A percentile compares a stretch with the other conserved stretches of the same genome.
phyloP scores from a whole-genome alignment of 2,329 filamentous ascomycete species.

The Aspergillus fijiensis region DNA sequence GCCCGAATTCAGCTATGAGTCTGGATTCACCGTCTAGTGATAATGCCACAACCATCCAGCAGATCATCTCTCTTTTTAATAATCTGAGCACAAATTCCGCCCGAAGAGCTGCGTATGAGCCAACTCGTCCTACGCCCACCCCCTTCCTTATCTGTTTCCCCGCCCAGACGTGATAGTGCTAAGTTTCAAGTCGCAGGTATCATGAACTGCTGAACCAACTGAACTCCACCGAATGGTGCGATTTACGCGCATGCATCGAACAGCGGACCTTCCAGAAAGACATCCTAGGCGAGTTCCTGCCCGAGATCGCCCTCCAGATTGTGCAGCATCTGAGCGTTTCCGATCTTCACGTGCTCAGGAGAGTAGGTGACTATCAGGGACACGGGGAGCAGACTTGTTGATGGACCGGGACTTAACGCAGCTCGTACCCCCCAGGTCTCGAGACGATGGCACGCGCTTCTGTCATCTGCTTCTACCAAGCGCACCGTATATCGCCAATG shows the following conservation, averaged over 20 bases:
- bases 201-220: slow-evolving; percentile 30
- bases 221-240: slow-evolving; percentile 31
- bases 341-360: slow-evolving; percentile 31
- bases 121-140: not conserved
- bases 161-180: not conserved
- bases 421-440: slow-evolving; percentile 29
- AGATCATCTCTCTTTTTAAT: slow-evolving; percentile 23
- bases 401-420: not conserved
- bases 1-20: not conserved
- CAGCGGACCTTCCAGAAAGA: slow-evolving; percentile 31
- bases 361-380: slow-evolving; percentile 21
- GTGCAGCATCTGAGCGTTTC: slow-evolving; percentile 25
- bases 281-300: slow-evolving; percentile 33
- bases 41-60: slow-evolving; percentile 1
- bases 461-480: slow-evolving; percentile 28
- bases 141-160: not conserved
- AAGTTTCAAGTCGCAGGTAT: slow-evolving; percentile 23
- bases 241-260: slow-evolving; percentile 24
- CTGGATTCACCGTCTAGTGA: not conserved
- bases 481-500: slow-evolving; percentile 19
- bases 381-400: not conserved
- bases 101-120: slow-evolving; percentile 23
- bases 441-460: slow-evolving; percentile 30
- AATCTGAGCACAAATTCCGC: slow-evolving; percentile 20
- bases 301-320: slow-evolving; percentile 34